These are phyloP conservation scores for Saccharomycopsis sp. DNA, from an alignment of 805 yeast genomes.

Conservation along the genomic window DNA sequence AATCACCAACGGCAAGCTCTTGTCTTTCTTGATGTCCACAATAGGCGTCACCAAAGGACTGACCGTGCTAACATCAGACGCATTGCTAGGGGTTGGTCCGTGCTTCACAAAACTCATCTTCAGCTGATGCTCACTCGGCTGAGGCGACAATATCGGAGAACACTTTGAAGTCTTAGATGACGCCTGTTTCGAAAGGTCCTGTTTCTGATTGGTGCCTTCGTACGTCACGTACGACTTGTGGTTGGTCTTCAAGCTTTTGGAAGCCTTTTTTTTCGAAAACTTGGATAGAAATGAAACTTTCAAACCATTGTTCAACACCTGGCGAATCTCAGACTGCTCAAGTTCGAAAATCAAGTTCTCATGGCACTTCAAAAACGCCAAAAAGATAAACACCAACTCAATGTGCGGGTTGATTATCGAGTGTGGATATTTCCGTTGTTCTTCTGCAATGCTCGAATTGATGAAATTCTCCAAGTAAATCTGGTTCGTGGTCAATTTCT, in stretches of 20 bases:
- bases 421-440: constrained; percentile 32
- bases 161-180: neutral
- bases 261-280: constrained; percentile 7
- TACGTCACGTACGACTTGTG: constrained; percentile 16
- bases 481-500: neutral
- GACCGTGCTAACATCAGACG: no score
- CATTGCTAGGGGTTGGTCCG: no score
- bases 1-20: constrained; percentile 13
- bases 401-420: constrained; percentile 55
- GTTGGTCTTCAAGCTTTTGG: constrained; percentile 7
- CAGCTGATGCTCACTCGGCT: neutral
- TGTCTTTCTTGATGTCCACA: no score
- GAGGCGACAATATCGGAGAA: neutral
- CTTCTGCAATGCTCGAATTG: neutral
- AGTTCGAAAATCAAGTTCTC: constrained; percentile 73
- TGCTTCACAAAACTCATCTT: no score
- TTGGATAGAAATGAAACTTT: constrained; percentile 1
- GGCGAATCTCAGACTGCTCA: constrained; percentile 84
- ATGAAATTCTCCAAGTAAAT: neutral
- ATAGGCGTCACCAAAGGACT: no score
- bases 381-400: constrained; percentile 63
- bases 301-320: constrained; percentile 42
- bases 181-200: neutral
- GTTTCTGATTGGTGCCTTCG: neutral
- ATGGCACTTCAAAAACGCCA: constrained; percentile 73